Evolutionary conservation across 208 protist genomes (phyloP).

Genomic region (Spongospora subterranea): DNA sequence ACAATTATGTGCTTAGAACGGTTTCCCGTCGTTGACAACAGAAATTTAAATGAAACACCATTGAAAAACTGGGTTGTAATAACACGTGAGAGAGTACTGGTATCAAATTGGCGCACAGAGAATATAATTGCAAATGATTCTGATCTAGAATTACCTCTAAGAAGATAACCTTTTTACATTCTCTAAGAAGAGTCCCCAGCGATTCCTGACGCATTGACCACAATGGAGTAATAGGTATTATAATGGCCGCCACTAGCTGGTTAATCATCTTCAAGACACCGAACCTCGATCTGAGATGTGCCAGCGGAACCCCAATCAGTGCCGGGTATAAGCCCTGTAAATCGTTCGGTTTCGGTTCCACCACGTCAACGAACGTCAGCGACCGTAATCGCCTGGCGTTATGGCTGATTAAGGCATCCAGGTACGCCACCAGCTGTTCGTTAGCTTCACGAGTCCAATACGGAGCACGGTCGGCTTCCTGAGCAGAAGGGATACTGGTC

Average conservation of each 20-base stretch:
- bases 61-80: not conserved
- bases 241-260: conserved; percentile 49
- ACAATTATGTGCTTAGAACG: too few relatives aligned
- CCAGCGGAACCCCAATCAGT: not conserved
- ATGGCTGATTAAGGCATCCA: conserved; percentile 13
- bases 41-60: too few relatives aligned
- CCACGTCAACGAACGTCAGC: conserved; percentile 26
- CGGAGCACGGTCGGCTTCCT: conserved; percentile 8
- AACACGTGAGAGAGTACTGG: not conserved
- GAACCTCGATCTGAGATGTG: conserved; percentile 16
- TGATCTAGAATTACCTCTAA: not conserved
- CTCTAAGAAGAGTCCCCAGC: conserved; percentile 15
- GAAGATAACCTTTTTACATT: conserved; percentile 15
- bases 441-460: conserved; percentile 46
- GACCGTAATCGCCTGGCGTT: conserved; percentile 30
- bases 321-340: not conserved
- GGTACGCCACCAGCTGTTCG: conserved; percentile 44
- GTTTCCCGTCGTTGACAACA: too few relatives aligned
- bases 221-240: conserved; percentile 42
- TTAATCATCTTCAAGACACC: conserved; percentile 52
- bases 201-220: not conserved
- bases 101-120: not conserved
- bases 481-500: conserved; percentile 1
- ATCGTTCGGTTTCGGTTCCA: not conserved
- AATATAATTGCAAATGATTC: not conserved